Evolutionary conservation across 352 stramenopile genomes (phyloP), one percentile per base, ranked within the genome.

Genomic region (Phytophthora meadii): DNA sequence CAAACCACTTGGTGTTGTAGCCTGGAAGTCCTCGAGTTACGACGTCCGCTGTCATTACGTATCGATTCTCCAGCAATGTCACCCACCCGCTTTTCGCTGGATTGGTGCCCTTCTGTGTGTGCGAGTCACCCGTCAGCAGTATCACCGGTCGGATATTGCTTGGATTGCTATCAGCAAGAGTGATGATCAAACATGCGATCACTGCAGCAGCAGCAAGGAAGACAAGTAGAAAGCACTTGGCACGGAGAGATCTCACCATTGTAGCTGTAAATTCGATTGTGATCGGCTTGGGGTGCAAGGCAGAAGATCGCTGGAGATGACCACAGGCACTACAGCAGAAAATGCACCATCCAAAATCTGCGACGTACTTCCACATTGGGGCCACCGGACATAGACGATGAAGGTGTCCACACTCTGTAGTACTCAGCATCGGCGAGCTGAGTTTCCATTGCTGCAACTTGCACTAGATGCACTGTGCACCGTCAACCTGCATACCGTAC

Each of bases 1-100:
- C 22, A 50, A 72, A 77, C 68, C 74, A 84, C 19, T 71, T 84
- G 0, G 73, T 81, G 27, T 76, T 85, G 59, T 77, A 86, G 2
- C 66, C 77, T 8, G 55, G 54, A 28, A 75, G 47, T 5, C 70
- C 77, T 51, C 80, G 73, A 25, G 72, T 77, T 4, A 84, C 19
- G 2, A 87, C 56, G 44, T 89, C 77, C 9, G 54, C 61, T 10
- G 53, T 61, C 30, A 67, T 66, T 6, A 70, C 52, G 54, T 81
- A 89, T 48, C 65, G 42, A 14, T 64, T 47, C 34, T 74, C 68
- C 17, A 87, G 56, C 39, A 71, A 59, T 2, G 63, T 24, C 19
- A 67, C 63, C 65, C 73, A 89, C 0, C 80, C 76, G 22, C 44
- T 56, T 17, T 60, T 59, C 1, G 24, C 15, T 10, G 65, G 60